Evolutionary conservation across 2,329 filamentous ascomycete species (phyloP).

Genomic region (Fusarium piperis): DNA sequence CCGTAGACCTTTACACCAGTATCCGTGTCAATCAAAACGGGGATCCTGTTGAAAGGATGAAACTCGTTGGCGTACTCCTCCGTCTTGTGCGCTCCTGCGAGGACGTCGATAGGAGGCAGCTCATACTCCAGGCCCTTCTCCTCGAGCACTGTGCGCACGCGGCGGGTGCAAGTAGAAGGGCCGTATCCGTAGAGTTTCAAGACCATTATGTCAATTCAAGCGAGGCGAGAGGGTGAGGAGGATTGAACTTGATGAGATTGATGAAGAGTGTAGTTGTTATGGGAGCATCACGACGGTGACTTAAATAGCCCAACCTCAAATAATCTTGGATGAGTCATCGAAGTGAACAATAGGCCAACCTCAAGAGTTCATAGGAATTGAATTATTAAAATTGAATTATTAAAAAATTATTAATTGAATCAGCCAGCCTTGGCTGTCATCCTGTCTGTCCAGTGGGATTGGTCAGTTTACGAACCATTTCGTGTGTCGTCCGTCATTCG

Average conservation of each 20-base stretch:
- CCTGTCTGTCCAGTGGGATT: not conserved
- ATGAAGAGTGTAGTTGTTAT: no score
- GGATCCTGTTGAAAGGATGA: conserved; percentile 3
- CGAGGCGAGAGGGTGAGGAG: no score
- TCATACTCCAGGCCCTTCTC: conserved; percentile 4
- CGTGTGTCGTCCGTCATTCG: not conserved
- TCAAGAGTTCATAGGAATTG: not conserved
- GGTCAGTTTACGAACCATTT: not conserved
- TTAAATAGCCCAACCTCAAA: not conserved
- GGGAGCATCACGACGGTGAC: not conserved
- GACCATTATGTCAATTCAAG: not conserved
- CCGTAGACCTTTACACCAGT: not conserved
- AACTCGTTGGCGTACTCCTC: not conserved
- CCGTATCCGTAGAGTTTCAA: conserved; percentile 1
- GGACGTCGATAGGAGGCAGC: not conserved
- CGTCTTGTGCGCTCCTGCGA: not conserved
- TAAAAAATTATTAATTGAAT: not conserved
- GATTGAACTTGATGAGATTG: not conserved
- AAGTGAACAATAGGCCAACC: not conserved
- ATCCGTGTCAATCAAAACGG: not conserved
- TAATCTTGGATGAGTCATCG: no score
- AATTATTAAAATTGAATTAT: not conserved
- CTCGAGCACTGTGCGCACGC: not conserved
- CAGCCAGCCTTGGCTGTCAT: not conserved
- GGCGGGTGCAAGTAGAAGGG: not conserved